These are phyloP conservation scores for Hygrocybe punicea DNA, from an alignment of 768 basidiomycete genomes.

Conservation along the genomic window DNA sequence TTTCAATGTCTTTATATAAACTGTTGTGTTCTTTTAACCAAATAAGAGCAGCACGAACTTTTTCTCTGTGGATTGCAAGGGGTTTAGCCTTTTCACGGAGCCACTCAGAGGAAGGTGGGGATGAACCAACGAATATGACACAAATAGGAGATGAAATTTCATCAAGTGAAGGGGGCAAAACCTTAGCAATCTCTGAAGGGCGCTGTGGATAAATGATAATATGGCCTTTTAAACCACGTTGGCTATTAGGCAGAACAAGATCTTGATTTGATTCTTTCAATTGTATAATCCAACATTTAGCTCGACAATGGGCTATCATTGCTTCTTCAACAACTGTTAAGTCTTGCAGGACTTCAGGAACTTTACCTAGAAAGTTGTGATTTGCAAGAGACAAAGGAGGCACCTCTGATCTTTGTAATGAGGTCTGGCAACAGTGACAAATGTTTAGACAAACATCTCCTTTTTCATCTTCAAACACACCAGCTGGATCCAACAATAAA, in stretches of 20 bases:
- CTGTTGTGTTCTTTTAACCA: slow-evolving; percentile 40
- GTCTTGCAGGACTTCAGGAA: slow-evolving; percentile 25
- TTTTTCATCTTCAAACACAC: not conserved
- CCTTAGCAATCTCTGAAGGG: slow-evolving; percentile 21
- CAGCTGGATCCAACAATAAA: slow-evolving; percentile 6
- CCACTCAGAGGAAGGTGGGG: slow-evolving; percentile 28
- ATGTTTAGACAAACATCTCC: slow-evolving; percentile 6
- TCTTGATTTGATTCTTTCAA: slow-evolving; percentile 24
- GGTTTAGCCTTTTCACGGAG: slow-evolving; percentile 34
- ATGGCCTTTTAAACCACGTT: slow-evolving; percentile 38
- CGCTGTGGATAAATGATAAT: slow-evolving; percentile 41
- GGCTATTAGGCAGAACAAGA: slow-evolving; percentile 10
- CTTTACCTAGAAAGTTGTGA: slow-evolving; percentile 25
- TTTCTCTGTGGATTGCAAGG: slow-evolving; percentile 29
- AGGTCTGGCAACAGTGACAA: slow-evolving; percentile 21
- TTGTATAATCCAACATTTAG: slow-evolving; percentile 38
- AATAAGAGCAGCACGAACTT: slow-evolving; percentile 29
- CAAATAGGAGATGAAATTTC: slow-evolving; percentile 37
- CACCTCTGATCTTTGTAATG: slow-evolving; percentile 10
- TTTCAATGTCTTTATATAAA: slow-evolving; percentile 30
- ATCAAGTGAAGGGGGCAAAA: slow-evolving; percentile 37
- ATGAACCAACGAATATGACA: slow-evolving; percentile 40
- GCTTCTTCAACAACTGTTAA: slow-evolving; percentile 35
- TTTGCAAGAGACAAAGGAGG: slow-evolving; percentile 35
- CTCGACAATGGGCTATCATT: slow-evolving; percentile 37